phyloP scores from a whole-genome alignment of 2,329 filamentous ascomycete genomes.

The Neopestalotiopsis sp. region DNA sequence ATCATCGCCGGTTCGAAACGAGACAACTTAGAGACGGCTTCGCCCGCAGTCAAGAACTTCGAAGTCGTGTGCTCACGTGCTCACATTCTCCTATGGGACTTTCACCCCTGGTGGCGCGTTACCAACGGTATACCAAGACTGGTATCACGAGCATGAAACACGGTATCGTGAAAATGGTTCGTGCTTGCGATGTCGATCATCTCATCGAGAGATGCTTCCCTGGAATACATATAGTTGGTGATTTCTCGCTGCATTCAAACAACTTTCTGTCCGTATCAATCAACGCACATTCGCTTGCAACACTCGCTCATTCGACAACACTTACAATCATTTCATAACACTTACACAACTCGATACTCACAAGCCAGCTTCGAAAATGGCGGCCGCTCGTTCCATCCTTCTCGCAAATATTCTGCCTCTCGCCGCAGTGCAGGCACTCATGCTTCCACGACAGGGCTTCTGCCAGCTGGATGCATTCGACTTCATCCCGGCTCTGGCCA shows the following conservation, averaged over 20 bases:
- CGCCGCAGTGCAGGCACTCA: background rate
- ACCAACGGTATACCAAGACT: background rate
- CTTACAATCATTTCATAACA: background rate
- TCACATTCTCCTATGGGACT: slow-evolving; percentile 1
- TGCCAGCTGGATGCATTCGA: background rate
- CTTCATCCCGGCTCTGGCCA: background rate
- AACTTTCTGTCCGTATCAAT: background rate
- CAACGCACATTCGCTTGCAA: background rate
- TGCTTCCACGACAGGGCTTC: background rate
- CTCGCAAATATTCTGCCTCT: background rate
- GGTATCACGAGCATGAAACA: background rate
- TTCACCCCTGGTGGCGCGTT: slow-evolving; percentile 1
- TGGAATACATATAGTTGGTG: background rate
- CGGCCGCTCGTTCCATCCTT: background rate
- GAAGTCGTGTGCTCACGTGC: background rate
- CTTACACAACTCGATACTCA: background rate
- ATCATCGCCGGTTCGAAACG: background rate
- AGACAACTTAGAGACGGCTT: background rate
- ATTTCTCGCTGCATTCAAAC: background rate
- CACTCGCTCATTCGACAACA: background rate
- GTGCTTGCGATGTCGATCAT: background rate
- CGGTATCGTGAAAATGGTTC: background rate
- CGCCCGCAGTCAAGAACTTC: background rate
- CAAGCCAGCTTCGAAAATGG: background rate
- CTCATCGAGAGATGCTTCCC: background rate